Conservation (phyloP, 352 stramenopile species). For the Phytopythium mirpurense region DNA sequence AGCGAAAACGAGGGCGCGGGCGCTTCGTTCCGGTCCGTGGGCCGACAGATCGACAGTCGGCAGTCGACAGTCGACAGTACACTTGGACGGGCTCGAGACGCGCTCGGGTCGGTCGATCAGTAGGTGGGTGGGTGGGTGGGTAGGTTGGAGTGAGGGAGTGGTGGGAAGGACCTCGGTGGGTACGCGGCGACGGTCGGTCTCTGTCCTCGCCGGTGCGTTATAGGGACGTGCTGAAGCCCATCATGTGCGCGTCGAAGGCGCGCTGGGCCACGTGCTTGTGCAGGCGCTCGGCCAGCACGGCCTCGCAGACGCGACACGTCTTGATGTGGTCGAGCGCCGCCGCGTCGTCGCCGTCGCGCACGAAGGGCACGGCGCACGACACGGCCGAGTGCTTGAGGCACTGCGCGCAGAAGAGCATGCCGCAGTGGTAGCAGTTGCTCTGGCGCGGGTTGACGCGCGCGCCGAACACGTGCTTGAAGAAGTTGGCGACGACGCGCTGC, state of each 20-base stretch:
- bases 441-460: conserved; percentile 37
- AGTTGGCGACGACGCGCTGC: conserved; percentile 46
- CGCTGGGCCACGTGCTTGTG: conserved; percentile 46
- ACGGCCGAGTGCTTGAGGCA: conserved; percentile 54
- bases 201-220: conserved; percentile 9
- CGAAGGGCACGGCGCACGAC: conserved; percentile 45
- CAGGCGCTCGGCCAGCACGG: conserved; percentile 50
- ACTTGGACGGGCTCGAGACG: neutral
- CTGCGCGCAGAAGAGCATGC: conserved; percentile 63
- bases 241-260: conserved; percentile 50
- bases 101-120: neutral
- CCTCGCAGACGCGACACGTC: conserved; percentile 60
- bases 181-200: conserved; percentile 1
- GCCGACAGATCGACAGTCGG: neutral
- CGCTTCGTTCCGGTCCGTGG: neutral
- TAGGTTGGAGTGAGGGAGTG: too few relatives aligned
- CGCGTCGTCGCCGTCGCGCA: conserved; percentile 48
- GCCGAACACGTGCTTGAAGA: conserved; percentile 52
- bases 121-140: neutral
- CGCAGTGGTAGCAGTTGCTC: conserved; percentile 83
- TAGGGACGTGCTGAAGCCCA: conserved; percentile 34
- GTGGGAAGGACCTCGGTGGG: too few relatives aligned
- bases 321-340: conserved; percentile 38
- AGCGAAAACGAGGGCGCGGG: neutral
- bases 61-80: neutral